phyloP scores from a whole-genome alignment of 352 stramenopile species.

The Pythium guiyangense region DNA sequence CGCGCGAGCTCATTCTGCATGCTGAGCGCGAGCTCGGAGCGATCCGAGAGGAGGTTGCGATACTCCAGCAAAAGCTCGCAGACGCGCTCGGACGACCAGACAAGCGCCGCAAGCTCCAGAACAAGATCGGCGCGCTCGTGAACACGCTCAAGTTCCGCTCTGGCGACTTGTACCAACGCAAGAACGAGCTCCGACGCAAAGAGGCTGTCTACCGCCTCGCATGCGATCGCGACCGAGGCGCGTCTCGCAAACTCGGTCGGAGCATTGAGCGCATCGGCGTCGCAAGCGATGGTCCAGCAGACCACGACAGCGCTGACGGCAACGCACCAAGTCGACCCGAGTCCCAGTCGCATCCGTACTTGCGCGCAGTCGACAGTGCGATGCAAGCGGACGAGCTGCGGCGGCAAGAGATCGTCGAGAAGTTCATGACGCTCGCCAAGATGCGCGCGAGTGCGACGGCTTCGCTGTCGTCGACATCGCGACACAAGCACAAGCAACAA shows the following conservation, averaged over 20 bases:
- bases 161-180: slow-evolving; percentile 67
- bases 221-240: slow-evolving; percentile 5
- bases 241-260: not conserved
- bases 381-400: slow-evolving; percentile 52
- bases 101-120: slow-evolving; percentile 46
- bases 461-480: slow-evolving; percentile 5
- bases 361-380: slow-evolving; percentile 22
- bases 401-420: slow-evolving; percentile 51
- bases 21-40: slow-evolving; percentile 56
- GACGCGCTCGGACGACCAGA: slow-evolving; percentile 26
- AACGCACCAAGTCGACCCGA: not conserved
- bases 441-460: slow-evolving; percentile 3
- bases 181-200: slow-evolving; percentile 68
- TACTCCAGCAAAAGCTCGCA: slow-evolving; percentile 38
- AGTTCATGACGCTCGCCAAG: slow-evolving; percentile 22
- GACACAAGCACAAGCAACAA: slow-evolving; percentile 12
- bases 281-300: not conserved
- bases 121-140: slow-evolving; percentile 33
- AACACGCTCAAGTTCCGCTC: slow-evolving; percentile 65
- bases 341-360: slow-evolving; percentile 8
- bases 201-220: slow-evolving; percentile 30
- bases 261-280: not conserved
- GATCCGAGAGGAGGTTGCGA: slow-evolving; percentile 48
- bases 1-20: slow-evolving; percentile 58
- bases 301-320: not conserved